Percentiles rank a stretch among this genome's conserved stretches.
phyloP scores from a whole-genome alignment of 495 filamentous ascomycete species.

The Penicillium mononematosum region DNA sequence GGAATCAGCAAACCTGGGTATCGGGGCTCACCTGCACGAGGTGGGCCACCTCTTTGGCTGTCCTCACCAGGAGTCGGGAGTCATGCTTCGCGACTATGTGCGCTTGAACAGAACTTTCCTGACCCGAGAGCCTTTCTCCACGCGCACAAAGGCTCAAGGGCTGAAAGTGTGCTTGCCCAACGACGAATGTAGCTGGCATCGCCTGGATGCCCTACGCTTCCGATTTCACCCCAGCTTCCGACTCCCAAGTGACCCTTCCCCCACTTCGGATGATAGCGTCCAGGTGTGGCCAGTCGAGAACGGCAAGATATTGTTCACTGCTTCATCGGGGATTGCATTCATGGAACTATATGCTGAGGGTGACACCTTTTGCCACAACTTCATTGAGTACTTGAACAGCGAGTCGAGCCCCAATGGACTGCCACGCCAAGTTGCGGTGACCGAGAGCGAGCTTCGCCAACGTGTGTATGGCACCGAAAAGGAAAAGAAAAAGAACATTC shows the following conservation, averaged over 20 bases:
- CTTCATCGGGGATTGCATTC: conserved; percentile 75
- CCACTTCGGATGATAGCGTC: conserved; percentile 70
- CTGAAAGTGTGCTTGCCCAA: conserved; percentile 65
- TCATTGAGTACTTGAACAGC: conserved; percentile 71
- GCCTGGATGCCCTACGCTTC: conserved; percentile 83
- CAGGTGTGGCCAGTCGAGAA: conserved; percentile 86
- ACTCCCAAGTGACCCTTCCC: conserved; percentile 69
- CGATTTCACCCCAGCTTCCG: conserved; percentile 89
- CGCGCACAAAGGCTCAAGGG: conserved; percentile 77
- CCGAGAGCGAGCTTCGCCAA: conserved; percentile 70
- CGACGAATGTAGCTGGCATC: conserved; percentile 87
- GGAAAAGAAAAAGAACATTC: conserved; percentile 68
- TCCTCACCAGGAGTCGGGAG: conserved; percentile 79
- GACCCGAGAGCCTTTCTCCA: conserved; percentile 75
- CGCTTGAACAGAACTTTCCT: conserved; percentile 80
- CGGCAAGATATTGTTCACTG: conserved; percentile 75
- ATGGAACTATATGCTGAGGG: conserved; percentile 77
- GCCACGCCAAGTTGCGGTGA: conserved; percentile 69
- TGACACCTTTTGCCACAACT: conserved; percentile 70
- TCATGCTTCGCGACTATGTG: conserved; percentile 87
- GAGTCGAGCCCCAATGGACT: conserved; percentile 58
- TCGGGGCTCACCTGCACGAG: conserved; percentile 89
- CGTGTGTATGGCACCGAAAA: conserved; percentile 61
- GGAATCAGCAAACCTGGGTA: conserved; percentile 88
- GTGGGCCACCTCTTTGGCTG: conserved; percentile 83